Conservation (phyloP, 805 yeast genomes). For the Lipomyces yamadae region DNA sequence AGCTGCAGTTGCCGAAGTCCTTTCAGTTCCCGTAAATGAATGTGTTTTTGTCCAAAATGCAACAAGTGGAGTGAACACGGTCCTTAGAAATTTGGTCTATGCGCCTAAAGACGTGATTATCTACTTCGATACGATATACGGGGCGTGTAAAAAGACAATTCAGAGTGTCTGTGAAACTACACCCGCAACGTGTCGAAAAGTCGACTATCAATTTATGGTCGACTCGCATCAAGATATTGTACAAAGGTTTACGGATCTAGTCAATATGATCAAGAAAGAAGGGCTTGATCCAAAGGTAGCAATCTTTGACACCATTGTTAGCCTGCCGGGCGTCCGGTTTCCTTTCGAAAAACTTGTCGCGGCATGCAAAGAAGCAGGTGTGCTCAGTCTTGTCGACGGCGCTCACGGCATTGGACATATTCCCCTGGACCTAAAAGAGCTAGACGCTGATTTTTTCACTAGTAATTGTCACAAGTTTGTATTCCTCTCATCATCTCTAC, state of each 20-base stretch:
- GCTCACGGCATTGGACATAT: constrained; percentile 67
- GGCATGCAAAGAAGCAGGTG: constrained; percentile 53
- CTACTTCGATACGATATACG: constrained; percentile 3
- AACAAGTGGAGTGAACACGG: constrained; percentile 5
- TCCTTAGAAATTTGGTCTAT: constrained; percentile 8
- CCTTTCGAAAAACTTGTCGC: constrained; percentile 59
- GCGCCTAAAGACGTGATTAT: not conserved
- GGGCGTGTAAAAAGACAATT: not conserved
- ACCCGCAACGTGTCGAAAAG: constrained; percentile 2
- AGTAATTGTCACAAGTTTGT: constrained; percentile 67
- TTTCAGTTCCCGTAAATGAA: not conserved
- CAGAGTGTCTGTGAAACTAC: constrained; percentile 4
- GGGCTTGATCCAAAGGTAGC: constrained; percentile 6
- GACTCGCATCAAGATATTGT: not conserved
- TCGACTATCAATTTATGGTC: constrained; percentile 5
- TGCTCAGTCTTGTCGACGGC: constrained; percentile 67
- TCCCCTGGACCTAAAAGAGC: constrained; percentile 38
- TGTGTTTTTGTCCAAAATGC: constrained; percentile 1
- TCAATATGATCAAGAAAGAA: not conserved
- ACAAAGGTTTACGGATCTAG: not conserved
- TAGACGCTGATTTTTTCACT: constrained; percentile 63
- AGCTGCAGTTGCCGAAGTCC: constrained; percentile 6
- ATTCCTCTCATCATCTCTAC: not conserved
- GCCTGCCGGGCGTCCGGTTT: constrained; percentile 60
- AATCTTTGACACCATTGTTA: constrained; percentile 1